Conservation (phyloP, 2,329 filamentous ascomycete species). For the Cladosporium sp. region DNA sequence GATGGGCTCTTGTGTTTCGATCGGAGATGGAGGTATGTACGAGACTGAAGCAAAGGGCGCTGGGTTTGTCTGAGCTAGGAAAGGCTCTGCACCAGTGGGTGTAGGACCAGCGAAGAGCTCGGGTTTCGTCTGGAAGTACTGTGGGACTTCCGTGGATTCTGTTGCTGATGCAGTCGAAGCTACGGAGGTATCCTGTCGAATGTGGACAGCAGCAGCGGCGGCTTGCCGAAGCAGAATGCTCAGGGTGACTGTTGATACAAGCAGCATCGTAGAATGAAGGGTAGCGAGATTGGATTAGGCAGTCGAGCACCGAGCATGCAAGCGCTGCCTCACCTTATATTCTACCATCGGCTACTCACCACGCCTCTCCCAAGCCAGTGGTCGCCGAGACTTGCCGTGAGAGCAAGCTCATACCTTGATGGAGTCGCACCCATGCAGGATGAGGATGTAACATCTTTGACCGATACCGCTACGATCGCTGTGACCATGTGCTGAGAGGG, state of each 20-base stretch:
- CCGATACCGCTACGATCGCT: not conserved
- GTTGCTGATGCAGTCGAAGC: not conserved
- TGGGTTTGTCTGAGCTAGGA: slow-evolving; percentile 69
- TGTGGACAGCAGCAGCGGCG: not conserved
- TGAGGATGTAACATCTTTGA: not conserved
- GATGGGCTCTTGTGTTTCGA: slow-evolving; percentile 71
- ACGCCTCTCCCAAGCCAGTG: not conserved
- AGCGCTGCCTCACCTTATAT: not conserved
- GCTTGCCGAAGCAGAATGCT: not conserved
- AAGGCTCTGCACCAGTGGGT: slow-evolving; percentile 66
- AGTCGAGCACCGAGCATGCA: not conserved
- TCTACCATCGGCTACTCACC: not conserved
- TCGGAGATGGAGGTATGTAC: slow-evolving; percentile 67
- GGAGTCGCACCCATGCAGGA: not conserved
- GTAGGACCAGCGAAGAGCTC: slow-evolving; percentile 62
- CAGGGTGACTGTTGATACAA: not conserved
- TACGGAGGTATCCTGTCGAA: not conserved
- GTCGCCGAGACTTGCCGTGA: slow-evolving; percentile 2
- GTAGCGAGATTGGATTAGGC: not conserved
- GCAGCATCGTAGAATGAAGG: not conserved
- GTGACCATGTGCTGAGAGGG: not conserved
- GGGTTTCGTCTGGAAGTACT: slow-evolving; percentile 64
- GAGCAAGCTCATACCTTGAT: not conserved
- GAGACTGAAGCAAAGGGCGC: slow-evolving; percentile 60
- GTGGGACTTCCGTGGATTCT: slow-evolving; percentile 48